These are phyloP conservation scores for Lyophyllum semitale DNA, from an alignment of 768 basidiomycete genomes.

Conservation along the genomic window DNA sequence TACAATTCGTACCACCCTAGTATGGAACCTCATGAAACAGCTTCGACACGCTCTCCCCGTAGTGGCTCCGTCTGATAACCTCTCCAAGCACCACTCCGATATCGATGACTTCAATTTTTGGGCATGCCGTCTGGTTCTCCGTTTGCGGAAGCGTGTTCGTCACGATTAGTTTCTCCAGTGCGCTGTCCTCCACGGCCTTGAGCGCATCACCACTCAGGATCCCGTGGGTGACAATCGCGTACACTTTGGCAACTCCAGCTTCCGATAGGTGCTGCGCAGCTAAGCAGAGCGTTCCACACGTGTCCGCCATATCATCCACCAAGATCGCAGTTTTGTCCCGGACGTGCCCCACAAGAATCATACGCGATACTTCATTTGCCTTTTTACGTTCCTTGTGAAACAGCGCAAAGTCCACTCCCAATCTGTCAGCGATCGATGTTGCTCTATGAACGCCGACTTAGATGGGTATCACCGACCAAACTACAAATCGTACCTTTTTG, in stretches of 20 bases:
- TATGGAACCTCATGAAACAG: conserved; percentile 90
- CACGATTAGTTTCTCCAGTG: conserved; percentile 92
- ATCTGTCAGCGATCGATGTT: conserved; percentile 93
- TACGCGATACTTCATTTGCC: conserved; percentile 91
- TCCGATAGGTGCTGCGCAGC: conserved; percentile 89
- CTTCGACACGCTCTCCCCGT: conserved; percentile 92
- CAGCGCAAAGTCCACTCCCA: conserved; percentile 96
- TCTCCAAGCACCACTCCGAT: conserved; percentile 94
- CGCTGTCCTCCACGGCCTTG: conserved; percentile 66
- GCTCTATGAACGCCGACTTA: conserved; percentile 56
- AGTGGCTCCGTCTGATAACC: conserved; percentile 93
- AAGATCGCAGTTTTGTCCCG: conserved; percentile 91
- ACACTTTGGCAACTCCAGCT: conserved; percentile 83
- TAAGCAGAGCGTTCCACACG: conserved; percentile 90
- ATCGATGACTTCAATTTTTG: conserved; percentile 91
- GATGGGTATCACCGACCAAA: conserved; percentile 7
- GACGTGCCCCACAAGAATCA: conserved; percentile 95
- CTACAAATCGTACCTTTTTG: conserved; percentile 75
- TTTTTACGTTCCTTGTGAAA: conserved; percentile 99
- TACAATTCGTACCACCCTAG: conserved; percentile 35
- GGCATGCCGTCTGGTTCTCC: conserved; percentile 68
- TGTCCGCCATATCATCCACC: conserved; percentile 99
- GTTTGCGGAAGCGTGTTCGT: conserved; percentile 97
- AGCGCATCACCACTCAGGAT: conserved; percentile 92
- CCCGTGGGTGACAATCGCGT: conserved; percentile 95